Percentiles rank a stretch among this genome's conserved stretches.
Evolutionary conservation across 169 alveolate genomes (phyloP).

Genomic region (Cryptosporidium viatorum): DNA sequence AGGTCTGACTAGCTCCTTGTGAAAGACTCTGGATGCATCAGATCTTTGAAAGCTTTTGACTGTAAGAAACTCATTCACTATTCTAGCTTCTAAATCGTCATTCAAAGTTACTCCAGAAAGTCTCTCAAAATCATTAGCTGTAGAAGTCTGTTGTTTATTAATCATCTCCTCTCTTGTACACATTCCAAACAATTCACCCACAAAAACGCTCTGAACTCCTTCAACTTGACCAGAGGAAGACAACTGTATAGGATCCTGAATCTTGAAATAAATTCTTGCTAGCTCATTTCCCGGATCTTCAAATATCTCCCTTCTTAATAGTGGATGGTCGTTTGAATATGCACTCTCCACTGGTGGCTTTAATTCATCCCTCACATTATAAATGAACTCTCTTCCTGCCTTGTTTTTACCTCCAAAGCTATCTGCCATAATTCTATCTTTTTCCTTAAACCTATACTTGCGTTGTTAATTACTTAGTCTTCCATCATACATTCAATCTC

Average conservation of each 20-base stretch:
- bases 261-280: constrained; percentile 13
- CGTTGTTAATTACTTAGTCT: neutral
- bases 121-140: constrained; percentile 88
- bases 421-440: constrained; percentile 16
- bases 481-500: neutral
- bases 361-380: constrained; percentile 22
- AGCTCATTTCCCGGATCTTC: constrained; percentile 1
- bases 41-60: constrained; percentile 87
- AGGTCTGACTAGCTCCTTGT: constrained; percentile 83
- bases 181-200: constrained; percentile 85
- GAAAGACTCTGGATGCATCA: constrained; percentile 86
- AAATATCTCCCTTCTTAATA: constrained; percentile 37
- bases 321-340: constrained; percentile 12
- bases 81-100: constrained; percentile 82
- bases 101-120: constrained; percentile 69
- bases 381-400: constrained; percentile 47
- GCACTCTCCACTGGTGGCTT: constrained; percentile 42
- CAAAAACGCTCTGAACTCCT: constrained; percentile 46
- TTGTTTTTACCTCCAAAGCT: constrained; percentile 34
- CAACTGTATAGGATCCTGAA: constrained; percentile 58
- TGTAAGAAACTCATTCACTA: constrained; percentile 82
- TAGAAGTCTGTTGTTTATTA: constrained; percentile 83
- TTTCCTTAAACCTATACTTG: neutral
- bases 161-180: constrained; percentile 83
- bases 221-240: neutral